Percentiles rank a stretch among this genome's conserved stretches.
These are phyloP conservation scores for Clarkia xantiana DNA, from an alignment of 345 rosid genomes.

Conservation along the genomic window DNA sequence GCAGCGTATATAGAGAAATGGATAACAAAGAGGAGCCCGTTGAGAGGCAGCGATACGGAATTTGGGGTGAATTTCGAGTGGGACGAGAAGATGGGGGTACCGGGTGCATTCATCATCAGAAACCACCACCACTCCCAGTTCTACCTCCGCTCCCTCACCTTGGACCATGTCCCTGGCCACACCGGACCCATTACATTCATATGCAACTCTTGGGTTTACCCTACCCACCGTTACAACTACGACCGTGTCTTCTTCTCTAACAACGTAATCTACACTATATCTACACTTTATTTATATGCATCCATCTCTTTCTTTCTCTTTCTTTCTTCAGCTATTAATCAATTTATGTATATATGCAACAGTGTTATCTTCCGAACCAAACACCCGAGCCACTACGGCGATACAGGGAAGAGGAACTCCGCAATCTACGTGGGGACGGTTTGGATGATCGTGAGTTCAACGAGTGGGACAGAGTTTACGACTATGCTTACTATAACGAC, in stretches of 20 bases:
- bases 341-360: background rate
- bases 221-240: conserved; percentile 43
- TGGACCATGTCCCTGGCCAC: conserved; percentile 38
- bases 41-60: conserved; percentile 37
- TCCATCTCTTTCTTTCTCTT: no score
- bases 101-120: conserved; percentile 56
- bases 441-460: conserved; percentile 36
- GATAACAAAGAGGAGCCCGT: conserved; percentile 27
- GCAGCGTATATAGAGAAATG: conserved; percentile 54
- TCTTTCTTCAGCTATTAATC: background rate
- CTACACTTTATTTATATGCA: no score
- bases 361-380: conserved; percentile 77
- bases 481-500: conserved; percentile 75
- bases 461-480: conserved; percentile 96
- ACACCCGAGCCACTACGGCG: conserved; percentile 55
- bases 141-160: conserved; percentile 43
- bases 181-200: conserved; percentile 51
- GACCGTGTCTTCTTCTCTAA: conserved; percentile 77
- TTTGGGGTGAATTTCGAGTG: conserved; percentile 47
- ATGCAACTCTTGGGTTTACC: conserved; percentile 95
- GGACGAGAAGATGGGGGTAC: conserved; percentile 50
- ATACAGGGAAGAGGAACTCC: conserved; percentile 59
- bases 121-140: conserved; percentile 61
- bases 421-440: conserved; percentile 51
- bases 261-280: conserved; percentile 38